Evolutionary conservation across 331 rosid genomes (phyloP), one percentile per base, ranked within the genome.

Genomic region (Phaseolus coccineus): DNA sequence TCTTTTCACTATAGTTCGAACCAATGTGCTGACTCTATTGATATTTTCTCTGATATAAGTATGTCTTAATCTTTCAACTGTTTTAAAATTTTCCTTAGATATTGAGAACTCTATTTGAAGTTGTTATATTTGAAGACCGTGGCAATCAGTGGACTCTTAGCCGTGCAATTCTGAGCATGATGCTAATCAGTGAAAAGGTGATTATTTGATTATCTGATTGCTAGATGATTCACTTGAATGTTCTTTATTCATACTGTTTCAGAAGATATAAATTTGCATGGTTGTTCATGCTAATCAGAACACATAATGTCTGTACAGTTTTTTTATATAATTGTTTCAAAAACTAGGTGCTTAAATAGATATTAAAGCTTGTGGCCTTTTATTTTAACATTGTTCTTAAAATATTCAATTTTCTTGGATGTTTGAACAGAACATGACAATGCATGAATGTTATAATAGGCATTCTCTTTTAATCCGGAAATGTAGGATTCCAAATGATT

Each of bases 81-180:
- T 63, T 44, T 48, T 64, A 2, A 19, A 58, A 25, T 24, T 75
- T 47, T 68, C 69, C 44, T 50, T 46, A 95, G 99, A 87, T 95
- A 73, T 84, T 92, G 84, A 88, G 91, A 91, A 95, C 97, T 59
- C 89, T 95, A 53, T 95, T 93, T 83, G 99, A 95, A 94, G 90
- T 92, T 74, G 91, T 94, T 82, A 46, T 95, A 74, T 91, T 92
- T 13, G 99, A 95, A 84, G 97, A 95, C 70, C 88, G 96, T 76
- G 96, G 94, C 77, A 95, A 93, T 83, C 97, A 87, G 74, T 95
- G 96, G 97, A 80, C 89, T 90, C 94, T 92, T 82, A 83, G 99
- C 87, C 87, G 99, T 82, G 94, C 97, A 80, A 95, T 91, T 90
- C 86, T 95, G 82, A 92, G 99, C 83, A 81, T 95, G 85, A 91